Evolutionary conservation across 163 green algal genomes (phyloP).

Genomic region (Scenedesmus sp.): DNA sequence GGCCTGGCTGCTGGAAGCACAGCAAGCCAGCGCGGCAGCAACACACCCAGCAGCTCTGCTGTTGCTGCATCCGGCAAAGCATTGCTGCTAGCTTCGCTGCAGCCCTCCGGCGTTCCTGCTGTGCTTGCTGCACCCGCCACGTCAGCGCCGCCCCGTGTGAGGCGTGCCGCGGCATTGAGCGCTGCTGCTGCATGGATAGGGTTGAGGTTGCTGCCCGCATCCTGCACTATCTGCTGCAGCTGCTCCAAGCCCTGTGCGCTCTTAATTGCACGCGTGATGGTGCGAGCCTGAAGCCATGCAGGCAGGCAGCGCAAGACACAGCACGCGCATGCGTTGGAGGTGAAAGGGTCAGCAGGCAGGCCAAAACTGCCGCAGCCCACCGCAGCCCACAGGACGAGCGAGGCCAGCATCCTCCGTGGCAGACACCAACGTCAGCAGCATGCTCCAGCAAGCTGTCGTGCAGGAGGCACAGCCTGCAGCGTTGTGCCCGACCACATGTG

Average conservation of each 20-base stretch:
- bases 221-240: conserved; percentile 29
- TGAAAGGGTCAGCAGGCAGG: background rate
- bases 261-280: background rate
- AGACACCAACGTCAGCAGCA: background rate
- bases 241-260: background rate
- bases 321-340: no score
- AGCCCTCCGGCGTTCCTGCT: background rate
- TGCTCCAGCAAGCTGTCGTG: background rate
- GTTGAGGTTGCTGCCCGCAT: background rate
- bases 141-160: background rate
- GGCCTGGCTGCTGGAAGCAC: background rate
- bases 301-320: background rate
- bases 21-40: background rate
- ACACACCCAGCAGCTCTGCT: background rate
- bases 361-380: background rate
- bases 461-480: background rate
- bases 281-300: background rate
- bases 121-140: background rate
- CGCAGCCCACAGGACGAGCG: no score
- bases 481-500: background rate
- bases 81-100: background rate
- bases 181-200: conserved; percentile 31
- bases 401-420: background rate
- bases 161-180: background rate
- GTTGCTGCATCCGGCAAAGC: background rate